These are phyloP conservation scores for Boletus semigastroideus DNA, from an alignment of 1,284 basidiomycete genomes.

Conservation along the genomic window DNA sequence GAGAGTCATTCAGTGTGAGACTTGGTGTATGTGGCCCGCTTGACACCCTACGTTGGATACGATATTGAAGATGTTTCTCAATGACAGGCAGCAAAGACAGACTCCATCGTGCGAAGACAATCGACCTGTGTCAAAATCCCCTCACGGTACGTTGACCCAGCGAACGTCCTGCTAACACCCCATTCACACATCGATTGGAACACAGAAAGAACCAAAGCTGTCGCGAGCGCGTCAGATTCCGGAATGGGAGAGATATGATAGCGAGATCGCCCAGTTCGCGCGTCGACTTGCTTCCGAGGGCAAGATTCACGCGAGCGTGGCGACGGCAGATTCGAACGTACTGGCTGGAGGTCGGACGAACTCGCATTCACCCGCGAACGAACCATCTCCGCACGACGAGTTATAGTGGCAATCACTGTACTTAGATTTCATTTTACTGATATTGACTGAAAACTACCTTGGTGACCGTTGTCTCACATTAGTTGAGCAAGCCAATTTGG, in stretches of 20 bases:
- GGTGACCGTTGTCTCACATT: no score
- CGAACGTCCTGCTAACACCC: no score
- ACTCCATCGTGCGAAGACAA: constrained; percentile 79
- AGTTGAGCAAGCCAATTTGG: no score
- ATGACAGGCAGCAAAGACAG: constrained; percentile 73
- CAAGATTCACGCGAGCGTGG: constrained; percentile 60
- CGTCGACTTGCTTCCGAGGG: constrained; percentile 66
- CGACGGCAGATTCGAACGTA: constrained; percentile 71
- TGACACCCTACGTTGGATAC: not conserved
- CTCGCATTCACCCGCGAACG: not conserved
- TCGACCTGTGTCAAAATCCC: constrained; percentile 92
- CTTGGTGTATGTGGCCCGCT: constrained; percentile 65
- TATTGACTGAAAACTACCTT: not conserved
- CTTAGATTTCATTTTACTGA: not conserved
- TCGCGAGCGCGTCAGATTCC: constrained; percentile 92
- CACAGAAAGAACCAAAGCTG: constrained; percentile 94
- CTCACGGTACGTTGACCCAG: constrained; percentile 64
- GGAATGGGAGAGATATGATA: constrained; percentile 94
- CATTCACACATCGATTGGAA: not conserved
- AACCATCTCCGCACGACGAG: constrained; percentile 21
- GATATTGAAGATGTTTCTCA: constrained; percentile 5
- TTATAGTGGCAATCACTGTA: constrained; percentile 13
- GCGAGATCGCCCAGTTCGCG: constrained; percentile 74
- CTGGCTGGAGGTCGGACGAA: constrained; percentile 49
- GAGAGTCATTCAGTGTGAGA: constrained; percentile 62